Percentiles rank a stretch among this genome's conserved stretches.
Evolutionary conservation across 2,329 filamentous ascomycete genomes (phyloP).

Genomic region (Passalora sequoiae): DNA sequence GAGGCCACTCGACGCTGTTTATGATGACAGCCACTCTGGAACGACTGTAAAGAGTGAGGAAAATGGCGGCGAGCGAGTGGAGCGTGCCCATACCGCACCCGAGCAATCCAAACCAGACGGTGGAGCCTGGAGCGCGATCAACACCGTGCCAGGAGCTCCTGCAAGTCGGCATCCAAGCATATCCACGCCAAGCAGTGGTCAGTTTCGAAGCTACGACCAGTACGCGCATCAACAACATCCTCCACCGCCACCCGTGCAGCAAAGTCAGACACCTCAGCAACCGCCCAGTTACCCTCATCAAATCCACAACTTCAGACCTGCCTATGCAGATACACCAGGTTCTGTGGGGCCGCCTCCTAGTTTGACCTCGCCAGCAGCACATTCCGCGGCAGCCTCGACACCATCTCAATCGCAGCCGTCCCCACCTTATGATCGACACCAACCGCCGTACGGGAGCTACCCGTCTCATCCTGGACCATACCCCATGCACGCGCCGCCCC

Average conservation of each 20-base stretch:
- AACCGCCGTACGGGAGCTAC: constrained; percentile 20
- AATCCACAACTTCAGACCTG: constrained; percentile 26
- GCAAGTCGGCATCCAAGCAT: constrained; percentile 21
- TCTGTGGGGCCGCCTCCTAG: constrained; percentile 21
- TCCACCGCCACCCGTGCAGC: constrained; percentile 9
- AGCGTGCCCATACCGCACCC: constrained; percentile 16
- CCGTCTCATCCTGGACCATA: constrained; percentile 20
- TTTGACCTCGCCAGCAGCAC: constrained; percentile 27
- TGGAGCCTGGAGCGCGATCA: constrained; percentile 40
- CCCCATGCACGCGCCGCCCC: constrained; percentile 22
- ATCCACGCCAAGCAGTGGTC: constrained; percentile 22
- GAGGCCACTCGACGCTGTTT: constrained; percentile 24
- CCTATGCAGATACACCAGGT: constrained; percentile 20
- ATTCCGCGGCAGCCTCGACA: constrained; percentile 22
- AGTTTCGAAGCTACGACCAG: constrained; percentile 29
- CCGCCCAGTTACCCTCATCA: constrained; percentile 17
- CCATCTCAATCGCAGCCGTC: constrained; percentile 27
- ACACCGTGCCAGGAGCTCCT: constrained; percentile 28
- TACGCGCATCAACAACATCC: constrained; percentile 17
- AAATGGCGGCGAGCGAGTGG: constrained; percentile 13
- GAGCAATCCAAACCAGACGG: constrained; percentile 24
- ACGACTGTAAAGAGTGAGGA: constrained; percentile 34
- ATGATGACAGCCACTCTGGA: constrained; percentile 29
- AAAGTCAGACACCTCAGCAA: constrained; percentile 1
- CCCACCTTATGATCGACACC: constrained; percentile 20